Conservation (phyloP, 805 yeast species). For the Wickerhamiella slavikovae region DNA sequence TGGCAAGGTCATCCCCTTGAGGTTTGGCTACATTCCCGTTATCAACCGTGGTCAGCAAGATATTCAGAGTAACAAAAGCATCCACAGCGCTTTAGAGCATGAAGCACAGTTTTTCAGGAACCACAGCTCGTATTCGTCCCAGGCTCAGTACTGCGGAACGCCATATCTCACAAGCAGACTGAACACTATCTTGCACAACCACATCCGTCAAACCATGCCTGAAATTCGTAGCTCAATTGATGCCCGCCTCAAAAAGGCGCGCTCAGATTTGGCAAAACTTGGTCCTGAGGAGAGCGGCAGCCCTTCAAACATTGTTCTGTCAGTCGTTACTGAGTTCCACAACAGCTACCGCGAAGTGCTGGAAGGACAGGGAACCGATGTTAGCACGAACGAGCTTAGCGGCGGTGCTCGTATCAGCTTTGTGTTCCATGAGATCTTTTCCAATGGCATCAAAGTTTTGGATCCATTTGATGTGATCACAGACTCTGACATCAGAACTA, state of each 20-base stretch:
- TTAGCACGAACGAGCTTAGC: conserved; percentile 72
- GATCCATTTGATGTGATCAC: conserved; percentile 95
- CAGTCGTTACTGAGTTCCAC: conserved; percentile 78
- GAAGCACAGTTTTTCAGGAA: conserved; percentile 67
- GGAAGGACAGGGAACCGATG: conserved; percentile 82
- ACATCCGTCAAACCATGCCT: conserved; percentile 73
- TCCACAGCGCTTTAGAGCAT: conserved; percentile 65
- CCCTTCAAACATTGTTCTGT: conserved; percentile 74
- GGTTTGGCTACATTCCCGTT: conserved; percentile 93
- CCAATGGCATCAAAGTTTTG: conserved; percentile 74
- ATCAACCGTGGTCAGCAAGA: conserved; percentile 95
- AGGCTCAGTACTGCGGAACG: conserved; percentile 96
- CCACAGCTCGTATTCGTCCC: conserved; percentile 79
- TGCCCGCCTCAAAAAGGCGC: conserved; percentile 64
- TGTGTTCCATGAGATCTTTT: conserved; percentile 89
- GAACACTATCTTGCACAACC: conserved; percentile 71
- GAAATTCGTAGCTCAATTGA: conserved; percentile 85
- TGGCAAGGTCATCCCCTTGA: conserved; percentile 83
- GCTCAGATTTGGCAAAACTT: conserved; percentile 49
- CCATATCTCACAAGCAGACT: conserved; percentile 86
- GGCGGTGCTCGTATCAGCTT: conserved; percentile 97
- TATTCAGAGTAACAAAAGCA: conserved; percentile 72
- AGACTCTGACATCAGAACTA: conserved; percentile 89
- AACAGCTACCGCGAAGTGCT: conserved; percentile 80
- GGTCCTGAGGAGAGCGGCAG: conserved; percentile 55